Percentiles rank a stretch among this genome's conserved stretches.
These are phyloP conservation scores for Volvox carteri DNA, from an alignment of 163 green algal species.

Conservation along the genomic window DNA sequence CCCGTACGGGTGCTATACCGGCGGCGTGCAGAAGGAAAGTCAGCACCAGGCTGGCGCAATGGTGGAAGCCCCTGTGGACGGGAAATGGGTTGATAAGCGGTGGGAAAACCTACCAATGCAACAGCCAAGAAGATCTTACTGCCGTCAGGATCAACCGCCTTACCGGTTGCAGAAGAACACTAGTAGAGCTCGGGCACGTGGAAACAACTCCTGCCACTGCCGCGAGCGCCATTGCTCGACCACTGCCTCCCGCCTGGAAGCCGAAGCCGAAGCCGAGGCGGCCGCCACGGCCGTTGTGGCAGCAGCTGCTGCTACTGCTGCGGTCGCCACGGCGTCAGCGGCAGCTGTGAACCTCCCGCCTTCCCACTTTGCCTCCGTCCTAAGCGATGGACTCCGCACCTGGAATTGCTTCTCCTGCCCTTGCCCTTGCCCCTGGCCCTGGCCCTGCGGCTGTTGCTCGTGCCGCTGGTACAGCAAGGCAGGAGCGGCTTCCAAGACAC, in stretches of 20 bases:
- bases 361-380: too few relatives aligned
- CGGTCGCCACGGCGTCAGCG: not conserved
- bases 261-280: not conserved
- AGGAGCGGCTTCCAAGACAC: not conserved
- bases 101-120: too few relatives aligned
- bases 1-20: not conserved
- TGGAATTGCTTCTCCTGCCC: not conserved
- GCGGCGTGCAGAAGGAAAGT: not conserved
- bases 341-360: too few relatives aligned
- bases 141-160: not conserved
- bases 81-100: too few relatives aligned
- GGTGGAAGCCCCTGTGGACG: slow-evolving; percentile 1
- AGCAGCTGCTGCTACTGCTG: not conserved
- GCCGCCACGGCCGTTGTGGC: not conserved
- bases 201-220: slow-evolving; percentile 8
- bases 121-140: not conserved
- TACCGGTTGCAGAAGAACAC: slow-evolving; percentile 40
- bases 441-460: not conserved
- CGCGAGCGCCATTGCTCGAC: not conserved
- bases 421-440: not conserved
- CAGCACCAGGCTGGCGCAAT: not conserved
- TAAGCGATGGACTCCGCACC: too few relatives aligned
- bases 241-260: not conserved
- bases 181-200: not conserved
- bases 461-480: not conserved